phyloP scores from a whole-genome alignment of 441 rosid species.

The Syzygium syzygioides region DNA sequence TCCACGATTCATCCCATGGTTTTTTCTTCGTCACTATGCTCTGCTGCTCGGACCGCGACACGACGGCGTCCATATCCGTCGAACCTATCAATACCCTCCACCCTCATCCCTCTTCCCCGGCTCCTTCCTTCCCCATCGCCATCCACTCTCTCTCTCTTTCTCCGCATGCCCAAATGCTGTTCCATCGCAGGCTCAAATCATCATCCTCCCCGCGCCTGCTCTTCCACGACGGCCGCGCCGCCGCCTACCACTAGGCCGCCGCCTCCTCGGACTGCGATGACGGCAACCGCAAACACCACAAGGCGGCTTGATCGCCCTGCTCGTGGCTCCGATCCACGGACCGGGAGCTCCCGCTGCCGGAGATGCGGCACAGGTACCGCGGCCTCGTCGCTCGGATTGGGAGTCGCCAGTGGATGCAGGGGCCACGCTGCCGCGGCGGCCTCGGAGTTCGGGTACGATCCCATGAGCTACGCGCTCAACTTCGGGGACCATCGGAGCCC shows the following conservation, averaged over 20 bases:
- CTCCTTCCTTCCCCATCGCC: no score
- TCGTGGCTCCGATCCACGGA: background rate
- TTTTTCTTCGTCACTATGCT: no score
- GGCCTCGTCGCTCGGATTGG: conserved; percentile 27
- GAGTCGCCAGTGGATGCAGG: background rate
- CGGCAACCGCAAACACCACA: background rate
- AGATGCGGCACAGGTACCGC: background rate
- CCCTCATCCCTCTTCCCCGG: no score
- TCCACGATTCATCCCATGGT: no score
- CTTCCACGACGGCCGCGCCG: background rate
- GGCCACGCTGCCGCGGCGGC: background rate
- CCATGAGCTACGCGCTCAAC: no score
- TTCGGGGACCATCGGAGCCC: no score
- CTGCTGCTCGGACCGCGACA: no score
- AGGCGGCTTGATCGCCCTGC: background rate
- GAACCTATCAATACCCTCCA: no score
- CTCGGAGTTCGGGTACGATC: no score
- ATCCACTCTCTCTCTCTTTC: background rate
- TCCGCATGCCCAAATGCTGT: background rate
- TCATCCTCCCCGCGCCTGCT: background rate
- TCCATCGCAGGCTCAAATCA: background rate
- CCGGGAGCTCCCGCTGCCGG: background rate
- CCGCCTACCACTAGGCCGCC: background rate
- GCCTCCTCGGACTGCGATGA: background rate
- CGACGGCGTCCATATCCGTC: no score